Conservation (phyloP, 2,329 filamentous ascomycete genomes). For the Emydomyces testavorans region DNA sequence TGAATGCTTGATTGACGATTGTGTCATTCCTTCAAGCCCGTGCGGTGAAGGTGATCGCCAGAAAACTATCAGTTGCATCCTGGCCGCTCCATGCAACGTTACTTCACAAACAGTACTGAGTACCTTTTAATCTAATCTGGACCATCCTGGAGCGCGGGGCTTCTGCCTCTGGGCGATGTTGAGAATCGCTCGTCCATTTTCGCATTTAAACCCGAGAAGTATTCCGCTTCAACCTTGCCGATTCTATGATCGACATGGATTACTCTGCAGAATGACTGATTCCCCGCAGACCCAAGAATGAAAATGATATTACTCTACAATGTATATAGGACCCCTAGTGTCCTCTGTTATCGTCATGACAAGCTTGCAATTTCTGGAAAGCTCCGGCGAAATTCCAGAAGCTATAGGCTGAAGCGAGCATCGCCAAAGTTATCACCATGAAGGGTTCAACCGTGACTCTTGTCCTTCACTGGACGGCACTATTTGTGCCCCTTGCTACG, state of each 20-base stretch:
- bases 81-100: conserved; percentile 5
- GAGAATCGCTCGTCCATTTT: not conserved
- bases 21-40: not conserved
- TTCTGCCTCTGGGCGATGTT: not conserved
- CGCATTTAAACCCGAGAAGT: not conserved
- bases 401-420: not conserved
- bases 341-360: too few species aligned
- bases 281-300: not conserved
- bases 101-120: conserved; percentile 3
- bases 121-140: not conserved
- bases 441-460: not conserved
- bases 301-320: not conserved
- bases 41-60: conserved; percentile 1
- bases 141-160: not conserved
- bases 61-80: not conserved
- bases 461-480: conserved; percentile 5
- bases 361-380: too few species aligned
- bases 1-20: conserved; percentile 9
- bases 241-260: not conserved
- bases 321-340: not conserved
- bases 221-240: not conserved
- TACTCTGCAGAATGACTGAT: not conserved
- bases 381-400: not conserved
- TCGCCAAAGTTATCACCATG: not conserved
- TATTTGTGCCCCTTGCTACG: conserved; percentile 14